A percentile compares a stretch with the other conserved stretches of the same genome.
Evolutionary conservation across 495 filamentous ascomycete species (phyloP).

Genomic region (Podospora fimiseda): DNA sequence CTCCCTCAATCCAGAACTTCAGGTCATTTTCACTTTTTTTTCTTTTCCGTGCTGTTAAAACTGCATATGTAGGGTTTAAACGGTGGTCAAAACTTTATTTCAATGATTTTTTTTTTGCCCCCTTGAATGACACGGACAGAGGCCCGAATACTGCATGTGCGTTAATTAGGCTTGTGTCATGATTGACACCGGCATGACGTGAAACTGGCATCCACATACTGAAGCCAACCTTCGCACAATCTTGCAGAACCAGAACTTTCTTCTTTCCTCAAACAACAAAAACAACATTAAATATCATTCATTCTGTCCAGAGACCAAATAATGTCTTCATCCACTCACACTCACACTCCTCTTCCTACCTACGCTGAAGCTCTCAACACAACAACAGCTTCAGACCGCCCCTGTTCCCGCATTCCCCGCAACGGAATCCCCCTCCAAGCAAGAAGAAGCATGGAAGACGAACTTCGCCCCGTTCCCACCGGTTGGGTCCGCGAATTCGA

Average conservation of each 20-base stretch:
- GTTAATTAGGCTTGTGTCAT: neutral
- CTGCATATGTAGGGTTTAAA: too few species aligned
- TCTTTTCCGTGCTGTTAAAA: too few species aligned
- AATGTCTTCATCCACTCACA: neutral
- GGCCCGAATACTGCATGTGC: too few species aligned
- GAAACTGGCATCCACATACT: too few species aligned
- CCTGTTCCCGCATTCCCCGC: conserved; percentile 3
- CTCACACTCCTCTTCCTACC: neutral
- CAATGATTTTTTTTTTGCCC: too few species aligned
- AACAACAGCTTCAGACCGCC: conserved; percentile 3
- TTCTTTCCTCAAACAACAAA: neutral
- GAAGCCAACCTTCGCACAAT: neutral
- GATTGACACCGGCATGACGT: neutral
- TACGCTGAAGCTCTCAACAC: conserved; percentile 6
- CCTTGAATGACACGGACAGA: too few species aligned
- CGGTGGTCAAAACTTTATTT: too few species aligned
- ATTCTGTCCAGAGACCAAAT: neutral
- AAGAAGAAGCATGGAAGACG: conserved; percentile 29
- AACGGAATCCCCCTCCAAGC: conserved; percentile 24
- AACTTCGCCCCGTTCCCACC: conserved; percentile 21
- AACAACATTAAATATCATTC: neutral
- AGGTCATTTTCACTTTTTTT: too few species aligned
- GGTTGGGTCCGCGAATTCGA: conserved; percentile 29
- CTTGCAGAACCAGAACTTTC: too few species aligned
- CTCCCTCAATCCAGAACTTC: too few species aligned